Evolutionary conservation across 2,329 filamentous ascomycete species (phyloP).

Genomic region (Westerdykella aurantiaca): DNA sequence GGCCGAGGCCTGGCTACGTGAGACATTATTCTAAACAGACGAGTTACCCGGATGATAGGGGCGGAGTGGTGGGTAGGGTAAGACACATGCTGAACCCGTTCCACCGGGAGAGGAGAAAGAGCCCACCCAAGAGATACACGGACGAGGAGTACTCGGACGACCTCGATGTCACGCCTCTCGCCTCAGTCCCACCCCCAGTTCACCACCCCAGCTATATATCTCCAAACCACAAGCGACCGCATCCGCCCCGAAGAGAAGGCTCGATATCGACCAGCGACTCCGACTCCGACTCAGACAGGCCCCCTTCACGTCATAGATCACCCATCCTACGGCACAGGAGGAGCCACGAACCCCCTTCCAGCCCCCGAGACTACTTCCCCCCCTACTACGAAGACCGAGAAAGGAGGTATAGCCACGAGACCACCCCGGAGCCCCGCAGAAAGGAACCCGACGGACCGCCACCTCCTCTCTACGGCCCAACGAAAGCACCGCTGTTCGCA

Average conservation of each 20-base stretch:
- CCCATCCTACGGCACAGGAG: constrained; percentile 36
- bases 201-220: constrained; percentile 16
- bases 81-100: constrained; percentile 10
- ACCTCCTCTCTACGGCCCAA: constrained; percentile 40
- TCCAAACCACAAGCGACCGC: constrained; percentile 26
- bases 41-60: constrained; percentile 1
- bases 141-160: background rate
- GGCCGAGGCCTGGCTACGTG: constrained; percentile 41
- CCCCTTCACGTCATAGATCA: constrained; percentile 18
- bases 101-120: constrained; percentile 17
- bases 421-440: constrained; percentile 1
- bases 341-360: constrained; percentile 40
- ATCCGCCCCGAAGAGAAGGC: constrained; percentile 29
- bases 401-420: constrained; percentile 25
- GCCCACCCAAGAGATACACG: background rate
- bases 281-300: constrained; percentile 27
- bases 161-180: constrained; percentile 18
- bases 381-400: constrained; percentile 22
- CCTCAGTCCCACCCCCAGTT: constrained; percentile 6
- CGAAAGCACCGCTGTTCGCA: constrained; percentile 43
- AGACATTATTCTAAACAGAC: constrained; percentile 33
- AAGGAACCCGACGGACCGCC: constrained; percentile 10
- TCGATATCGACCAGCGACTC: constrained; percentile 26
- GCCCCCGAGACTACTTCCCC: constrained; percentile 37
- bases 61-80: constrained; percentile 8